A percentile compares a stretch with the other conserved stretches of the same genome.
These are phyloP conservation scores for Pyrenophora teres DNA, from an alignment of 2,329 filamentous ascomycete genomes.

Conservation along the genomic window DNA sequence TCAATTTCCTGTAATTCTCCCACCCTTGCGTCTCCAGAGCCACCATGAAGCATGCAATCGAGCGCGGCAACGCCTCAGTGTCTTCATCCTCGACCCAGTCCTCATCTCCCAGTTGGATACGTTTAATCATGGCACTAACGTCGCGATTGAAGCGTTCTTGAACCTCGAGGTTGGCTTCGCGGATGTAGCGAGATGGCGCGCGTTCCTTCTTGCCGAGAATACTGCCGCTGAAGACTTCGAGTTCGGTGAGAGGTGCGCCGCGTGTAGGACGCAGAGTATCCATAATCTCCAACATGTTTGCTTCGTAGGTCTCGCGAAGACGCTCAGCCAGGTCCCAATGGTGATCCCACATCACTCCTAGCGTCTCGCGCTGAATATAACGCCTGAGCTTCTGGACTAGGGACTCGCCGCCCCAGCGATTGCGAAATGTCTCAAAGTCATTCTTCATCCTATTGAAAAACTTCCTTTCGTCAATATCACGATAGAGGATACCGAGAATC, in stretches of 20 bases:
- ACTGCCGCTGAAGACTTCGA: conserved; percentile 60
- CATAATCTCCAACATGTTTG: conserved; percentile 56
- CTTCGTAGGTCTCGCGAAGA: conserved; percentile 57
- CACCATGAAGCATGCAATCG: conserved; percentile 57
- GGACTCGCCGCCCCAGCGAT: conserved; percentile 9
- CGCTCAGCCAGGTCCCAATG: conserved; percentile 48
- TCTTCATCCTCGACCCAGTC: conserved; percentile 34
- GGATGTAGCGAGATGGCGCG: conserved; percentile 38
- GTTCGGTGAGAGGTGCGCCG: conserved; percentile 36
- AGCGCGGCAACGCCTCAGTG: conserved; percentile 52
- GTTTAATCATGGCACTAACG: conserved; percentile 50
- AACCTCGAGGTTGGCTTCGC: conserved; percentile 42
- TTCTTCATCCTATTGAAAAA: conserved; percentile 55
- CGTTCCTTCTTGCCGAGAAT: conserved; percentile 58
- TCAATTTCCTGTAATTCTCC: conserved; percentile 41
- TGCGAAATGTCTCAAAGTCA: conserved; percentile 16
- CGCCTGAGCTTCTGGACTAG: conserved; percentile 46
- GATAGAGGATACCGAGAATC: conserved; percentile 71
- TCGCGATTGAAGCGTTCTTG: conserved; percentile 51
- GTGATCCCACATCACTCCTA: conserved; percentile 50
- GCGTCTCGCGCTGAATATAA: conserved; percentile 47
- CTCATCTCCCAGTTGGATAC: conserved; percentile 50
- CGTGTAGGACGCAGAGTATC: conserved; percentile 40
- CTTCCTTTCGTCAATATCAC: conserved; percentile 71
- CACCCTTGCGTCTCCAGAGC: conserved; percentile 43